Conservation (phyloP, 805 yeast genomes). For the Jamesozyma piceae region DNA sequence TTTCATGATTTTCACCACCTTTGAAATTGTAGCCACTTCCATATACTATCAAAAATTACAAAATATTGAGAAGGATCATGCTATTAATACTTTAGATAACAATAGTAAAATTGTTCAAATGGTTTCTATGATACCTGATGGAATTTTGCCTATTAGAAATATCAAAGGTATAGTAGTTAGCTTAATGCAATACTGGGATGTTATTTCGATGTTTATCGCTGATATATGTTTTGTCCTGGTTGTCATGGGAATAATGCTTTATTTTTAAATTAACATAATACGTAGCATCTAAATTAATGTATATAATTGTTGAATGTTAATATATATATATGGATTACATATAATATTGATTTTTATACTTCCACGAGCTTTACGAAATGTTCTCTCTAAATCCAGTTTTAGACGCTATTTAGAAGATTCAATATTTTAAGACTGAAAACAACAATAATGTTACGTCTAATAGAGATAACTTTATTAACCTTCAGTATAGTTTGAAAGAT, state of each 20-base stretch:
- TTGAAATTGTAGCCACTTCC: slow-evolving; percentile 29
- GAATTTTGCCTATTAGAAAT: slow-evolving; percentile 25
- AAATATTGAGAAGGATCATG: slow-evolving; percentile 18
- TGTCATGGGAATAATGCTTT: slow-evolving; percentile 22
- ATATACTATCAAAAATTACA: slow-evolving; percentile 25
- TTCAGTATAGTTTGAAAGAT: too few species aligned
- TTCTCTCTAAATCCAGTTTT: too few species aligned
- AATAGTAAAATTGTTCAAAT: slow-evolving; percentile 24
- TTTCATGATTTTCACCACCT: slow-evolving; percentile 27
- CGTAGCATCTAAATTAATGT: not conserved
- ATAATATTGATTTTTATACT: too few species aligned
- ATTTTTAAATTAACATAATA: slow-evolving; percentile 5
- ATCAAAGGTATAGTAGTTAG: slow-evolving; percentile 21
- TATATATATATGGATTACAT: not conserved
- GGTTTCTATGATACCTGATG: slow-evolving; percentile 29
- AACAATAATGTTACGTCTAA: too few species aligned
- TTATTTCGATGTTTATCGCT: slow-evolving; percentile 26
- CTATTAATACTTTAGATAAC: slow-evolving; percentile 21
- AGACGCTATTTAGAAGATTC: too few species aligned
- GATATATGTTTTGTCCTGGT: slow-evolving; percentile 29
- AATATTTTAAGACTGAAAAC: too few species aligned
- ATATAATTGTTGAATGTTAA: not conserved
- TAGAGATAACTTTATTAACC: too few species aligned
- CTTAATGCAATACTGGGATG: slow-evolving; percentile 27
- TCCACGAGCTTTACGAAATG: too few species aligned